Base-by-base conservation (phyloP, 345 rosid species). In the Garcia nutans region DNA sequence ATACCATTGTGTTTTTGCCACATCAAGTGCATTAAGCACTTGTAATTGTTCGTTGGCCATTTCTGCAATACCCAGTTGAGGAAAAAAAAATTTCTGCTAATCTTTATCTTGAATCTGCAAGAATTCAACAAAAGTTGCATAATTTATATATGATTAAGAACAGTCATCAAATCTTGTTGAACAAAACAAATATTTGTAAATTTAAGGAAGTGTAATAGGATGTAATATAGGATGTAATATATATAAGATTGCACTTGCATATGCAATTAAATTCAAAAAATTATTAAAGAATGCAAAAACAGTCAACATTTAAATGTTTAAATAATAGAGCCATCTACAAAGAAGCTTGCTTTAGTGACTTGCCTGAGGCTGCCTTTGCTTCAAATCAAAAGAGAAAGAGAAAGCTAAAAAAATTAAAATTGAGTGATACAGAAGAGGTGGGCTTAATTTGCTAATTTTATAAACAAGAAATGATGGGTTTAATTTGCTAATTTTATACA, bases 1-100 rank as follows among this genome's bases (percentile, higher is more conserved):
- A 73, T 91, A 91, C 91, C 92, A 88, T 76, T 89, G 93, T 68
- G 93, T 91, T 83, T 92, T 90, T 0, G 97, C 97, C 0, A 76
- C 84, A 74, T 92, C 94, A 26, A 92, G 91, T 10, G 92, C 91
- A 70, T 84, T 84, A 15, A 91, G 85, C 79, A 91, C 97, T 45
- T 88, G 71, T n/a, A 89, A 74, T 15, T 50, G 55, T 19, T 85
- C 87, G 10, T 77, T 83, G 12, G 82, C 88, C 96, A 91, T 89
- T 72, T 90, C 90, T 87, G 88, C 85, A 90, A 82, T 90, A 87
- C 41, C 88, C 87, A 31, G 68, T 68, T 65, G 88, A 4, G 74
- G 22, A 57, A 82, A 24, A 37, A 5, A 3, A 0, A 3, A n/a
- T n/a, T 28, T 10, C 61, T 31, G 4, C 9, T 2, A 65, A 10